These are phyloP conservation scores for Ligustrum vulgare DNA, from an alignment of 257 asterid genomes.

Conservation along the genomic window DNA sequence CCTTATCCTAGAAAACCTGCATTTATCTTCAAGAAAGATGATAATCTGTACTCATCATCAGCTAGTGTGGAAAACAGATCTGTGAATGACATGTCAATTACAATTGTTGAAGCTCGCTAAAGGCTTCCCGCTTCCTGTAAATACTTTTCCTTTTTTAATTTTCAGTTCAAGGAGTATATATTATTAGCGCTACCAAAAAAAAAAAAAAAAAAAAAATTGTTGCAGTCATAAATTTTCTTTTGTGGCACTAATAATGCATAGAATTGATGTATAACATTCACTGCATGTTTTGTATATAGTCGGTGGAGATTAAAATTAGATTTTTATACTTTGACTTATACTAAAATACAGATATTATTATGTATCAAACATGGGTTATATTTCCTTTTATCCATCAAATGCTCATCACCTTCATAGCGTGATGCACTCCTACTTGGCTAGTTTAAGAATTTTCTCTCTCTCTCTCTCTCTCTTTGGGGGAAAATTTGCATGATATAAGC, in stretches of 20 bases:
- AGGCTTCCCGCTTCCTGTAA: background rate
- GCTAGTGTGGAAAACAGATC: background rate
- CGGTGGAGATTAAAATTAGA: no score
- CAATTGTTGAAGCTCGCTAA: background rate
- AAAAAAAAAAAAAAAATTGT: background rate
- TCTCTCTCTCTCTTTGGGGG: background rate
- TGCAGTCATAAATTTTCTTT: background rate
- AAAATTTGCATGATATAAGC: background rate
- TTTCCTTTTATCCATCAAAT: no score
- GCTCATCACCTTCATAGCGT: background rate
- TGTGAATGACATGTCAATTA: constrained; percentile 1
- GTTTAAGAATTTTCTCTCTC: background rate
- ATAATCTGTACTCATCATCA: background rate
- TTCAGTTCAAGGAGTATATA: background rate
- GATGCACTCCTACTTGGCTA: background rate
- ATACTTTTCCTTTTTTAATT: background rate
- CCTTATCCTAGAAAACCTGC: constrained; percentile 14
- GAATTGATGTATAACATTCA: background rate
- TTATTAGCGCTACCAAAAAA: background rate
- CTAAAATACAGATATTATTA: no score
- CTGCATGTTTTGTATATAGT: no score
- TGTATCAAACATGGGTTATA: no score
- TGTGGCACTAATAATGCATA: background rate
- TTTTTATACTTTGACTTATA: no score
- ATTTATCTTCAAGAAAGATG: constrained; percentile 1